These are phyloP conservation scores for Chlorella sp. DNA, from an alignment of 139 green algal genomes.

Conservation along the genomic window DNA sequence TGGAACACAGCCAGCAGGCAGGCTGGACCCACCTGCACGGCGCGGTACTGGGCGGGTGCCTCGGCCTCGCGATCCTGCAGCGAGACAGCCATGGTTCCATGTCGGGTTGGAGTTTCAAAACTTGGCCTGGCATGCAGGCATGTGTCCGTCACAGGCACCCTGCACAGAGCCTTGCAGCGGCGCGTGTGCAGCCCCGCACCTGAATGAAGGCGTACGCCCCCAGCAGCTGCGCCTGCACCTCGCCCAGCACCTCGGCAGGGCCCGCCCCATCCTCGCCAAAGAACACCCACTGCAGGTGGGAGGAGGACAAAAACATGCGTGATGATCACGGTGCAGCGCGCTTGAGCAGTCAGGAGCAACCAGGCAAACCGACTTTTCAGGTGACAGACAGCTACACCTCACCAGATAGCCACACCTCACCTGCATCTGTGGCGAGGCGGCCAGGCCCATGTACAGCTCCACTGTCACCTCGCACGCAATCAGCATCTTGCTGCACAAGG, in stretches of 20 bases:
- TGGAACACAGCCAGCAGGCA: too few relatives aligned
- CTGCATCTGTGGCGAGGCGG: constrained; percentile 57
- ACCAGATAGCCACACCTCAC: constrained; percentile 16
- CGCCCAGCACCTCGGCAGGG: not conserved
- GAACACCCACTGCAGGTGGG: not conserved
- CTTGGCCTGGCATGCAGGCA: too few relatives aligned
- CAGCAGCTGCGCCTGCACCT: constrained; percentile 45
- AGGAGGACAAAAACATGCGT: not conserved
- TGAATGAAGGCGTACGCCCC: constrained; percentile 70
- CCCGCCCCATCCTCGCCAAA: not conserved
- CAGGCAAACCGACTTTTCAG: not conserved
- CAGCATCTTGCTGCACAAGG: constrained; percentile 49
- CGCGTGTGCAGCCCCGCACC: too few relatives aligned
- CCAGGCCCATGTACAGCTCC: constrained; percentile 81
- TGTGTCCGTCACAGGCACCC: too few relatives aligned
- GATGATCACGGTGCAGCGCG: too few relatives aligned
- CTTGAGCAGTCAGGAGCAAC: not conserved
- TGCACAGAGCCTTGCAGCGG: too few relatives aligned
- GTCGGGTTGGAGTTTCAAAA: too few relatives aligned
- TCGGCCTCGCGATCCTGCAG: constrained; percentile 79
- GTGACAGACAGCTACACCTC: not conserved
- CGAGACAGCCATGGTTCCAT: too few relatives aligned
- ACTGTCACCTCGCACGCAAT: constrained; percentile 74
- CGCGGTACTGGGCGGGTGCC: constrained; percentile 77
- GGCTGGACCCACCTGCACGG: constrained; percentile 63